Evolutionary conservation across 164 flowering plant species (phyloP), one percentile per base, ranked within the genome.

Genomic region (Hamamelis virginiana): DNA sequence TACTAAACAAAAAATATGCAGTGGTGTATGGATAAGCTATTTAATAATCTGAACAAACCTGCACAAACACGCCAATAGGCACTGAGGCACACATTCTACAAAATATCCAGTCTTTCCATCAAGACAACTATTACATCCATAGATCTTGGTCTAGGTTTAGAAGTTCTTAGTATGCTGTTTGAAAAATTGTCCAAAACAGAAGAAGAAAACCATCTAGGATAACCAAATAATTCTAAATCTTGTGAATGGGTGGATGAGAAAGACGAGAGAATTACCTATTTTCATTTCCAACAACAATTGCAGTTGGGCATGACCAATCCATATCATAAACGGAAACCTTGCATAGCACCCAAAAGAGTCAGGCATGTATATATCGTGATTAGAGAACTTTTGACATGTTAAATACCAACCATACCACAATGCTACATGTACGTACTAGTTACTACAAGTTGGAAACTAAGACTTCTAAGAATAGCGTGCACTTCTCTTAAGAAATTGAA

Each of bases 281-380:
- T 70, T 95, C 98, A 80, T 95, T 95, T 62, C 98, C 98, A 28
- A 95, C 91, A 72, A 95, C 94, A 65, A 95, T 91, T 59, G 97
- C 98, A 62, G 96, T 95, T 41, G 92, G 98, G 69, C 76, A 69
- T 13, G 98, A 85, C 97, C 97, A 95, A 69, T 95, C 94, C 91
- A 95, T 87, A 69, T 92, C 92, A 74, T 89, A 85, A 43, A 95
- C 68, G 4, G 96, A 89, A 60, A 95, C 96, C 98, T 95, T 0
- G 25, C 45, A 66, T 15, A 48, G 16, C 19, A 45, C 1, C 43
- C 62, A 26, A 45, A 55, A 25, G 9, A 16, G 59, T 26, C 44
- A 68, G 46, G 44, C 43, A 59, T 16, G 46, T 10, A 28, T 33
- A 33, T 38, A 18, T 6, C 16, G 3, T 59, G 44, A 28, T 28